Conservation (phyloP, 257 asterid species). For the Przewalskia tangutica region DNA sequence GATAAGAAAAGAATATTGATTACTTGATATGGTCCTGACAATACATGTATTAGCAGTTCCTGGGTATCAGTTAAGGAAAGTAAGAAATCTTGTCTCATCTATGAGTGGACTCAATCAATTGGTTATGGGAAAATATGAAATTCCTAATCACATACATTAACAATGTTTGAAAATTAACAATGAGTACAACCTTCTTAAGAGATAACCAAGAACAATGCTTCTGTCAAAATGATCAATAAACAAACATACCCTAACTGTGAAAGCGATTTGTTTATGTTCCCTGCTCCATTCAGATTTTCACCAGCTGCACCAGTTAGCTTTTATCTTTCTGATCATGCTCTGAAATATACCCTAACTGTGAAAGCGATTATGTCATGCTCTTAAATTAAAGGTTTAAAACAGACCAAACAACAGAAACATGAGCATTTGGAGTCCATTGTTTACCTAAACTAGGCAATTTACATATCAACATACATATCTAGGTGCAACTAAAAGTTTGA, state of each 20-base stretch:
- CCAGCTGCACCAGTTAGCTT: slow-evolving; percentile 99
- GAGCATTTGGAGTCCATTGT: too few species aligned
- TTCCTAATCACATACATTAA: not conserved
- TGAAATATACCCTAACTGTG: too few species aligned
- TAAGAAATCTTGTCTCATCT: not conserved
- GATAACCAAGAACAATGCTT: not conserved
- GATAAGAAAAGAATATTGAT: too few species aligned
- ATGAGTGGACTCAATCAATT: not conserved
- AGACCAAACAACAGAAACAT: not conserved
- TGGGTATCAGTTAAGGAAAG: not conserved
- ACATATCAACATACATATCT: too few species aligned
- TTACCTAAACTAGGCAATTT: too few species aligned
- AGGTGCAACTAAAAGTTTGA: too few species aligned
- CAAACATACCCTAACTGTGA: slow-evolving; percentile 84
- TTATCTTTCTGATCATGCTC: slow-evolving; percentile 95
- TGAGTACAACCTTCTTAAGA: not conserved
- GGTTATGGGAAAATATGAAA: not conserved
- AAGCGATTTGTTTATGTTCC: slow-evolving; percentile 94
- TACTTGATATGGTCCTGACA: too few species aligned
- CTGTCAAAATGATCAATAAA: not conserved
- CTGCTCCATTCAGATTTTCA: slow-evolving; percentile 95
- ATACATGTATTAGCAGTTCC: too few species aligned
- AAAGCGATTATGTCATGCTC: too few species aligned
- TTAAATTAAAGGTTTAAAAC: slow-evolving; percentile 24
- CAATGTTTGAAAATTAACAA: not conserved